Evolutionary conservation across 2,329 filamentous ascomycete genomes (phyloP).

Genomic region (Neopestalotiopsis sp.): DNA sequence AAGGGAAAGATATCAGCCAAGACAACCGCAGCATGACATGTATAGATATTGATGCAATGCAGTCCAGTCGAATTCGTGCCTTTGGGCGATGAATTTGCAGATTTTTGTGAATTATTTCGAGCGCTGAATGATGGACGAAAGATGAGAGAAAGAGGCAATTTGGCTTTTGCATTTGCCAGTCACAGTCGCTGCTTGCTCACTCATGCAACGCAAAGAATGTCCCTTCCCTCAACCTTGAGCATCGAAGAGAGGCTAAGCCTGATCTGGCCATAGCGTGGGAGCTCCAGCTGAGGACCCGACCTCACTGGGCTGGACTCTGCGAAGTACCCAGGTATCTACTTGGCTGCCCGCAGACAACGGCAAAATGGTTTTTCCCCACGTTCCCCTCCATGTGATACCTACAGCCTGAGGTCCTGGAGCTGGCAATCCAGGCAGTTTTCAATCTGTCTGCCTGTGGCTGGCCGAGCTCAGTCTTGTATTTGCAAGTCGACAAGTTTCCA

Average conservation of each 20-base stretch:
- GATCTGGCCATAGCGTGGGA: neutral
- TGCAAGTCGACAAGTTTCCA: too few relatives aligned
- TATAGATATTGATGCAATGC: neutral
- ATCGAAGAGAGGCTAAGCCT: neutral
- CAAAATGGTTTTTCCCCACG: neutral
- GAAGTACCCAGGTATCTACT: too few relatives aligned
- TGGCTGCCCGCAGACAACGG: neutral
- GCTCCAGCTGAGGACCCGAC: neutral
- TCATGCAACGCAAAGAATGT: neutral
- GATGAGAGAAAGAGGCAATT: constrained; percentile 1
- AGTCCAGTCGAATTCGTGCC: neutral
- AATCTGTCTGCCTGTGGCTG: too few relatives aligned
- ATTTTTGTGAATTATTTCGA: neutral
- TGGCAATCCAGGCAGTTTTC: too few relatives aligned
- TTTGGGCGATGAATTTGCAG: neutral
- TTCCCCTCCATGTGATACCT: neutral
- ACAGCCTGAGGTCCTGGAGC: too few relatives aligned
- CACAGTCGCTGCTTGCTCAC: neutral
- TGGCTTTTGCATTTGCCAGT: neutral
- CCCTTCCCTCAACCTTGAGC: neutral
- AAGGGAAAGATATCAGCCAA: constrained; percentile 23
- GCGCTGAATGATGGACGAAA: neutral
- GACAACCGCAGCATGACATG: constrained; percentile 21
- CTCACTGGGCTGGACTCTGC: too few relatives aligned
- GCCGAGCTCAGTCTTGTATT: too few relatives aligned